Evolutionary conservation across 83 land plant genomes (phyloP).

Genomic region (Thuja plicata): DNA sequence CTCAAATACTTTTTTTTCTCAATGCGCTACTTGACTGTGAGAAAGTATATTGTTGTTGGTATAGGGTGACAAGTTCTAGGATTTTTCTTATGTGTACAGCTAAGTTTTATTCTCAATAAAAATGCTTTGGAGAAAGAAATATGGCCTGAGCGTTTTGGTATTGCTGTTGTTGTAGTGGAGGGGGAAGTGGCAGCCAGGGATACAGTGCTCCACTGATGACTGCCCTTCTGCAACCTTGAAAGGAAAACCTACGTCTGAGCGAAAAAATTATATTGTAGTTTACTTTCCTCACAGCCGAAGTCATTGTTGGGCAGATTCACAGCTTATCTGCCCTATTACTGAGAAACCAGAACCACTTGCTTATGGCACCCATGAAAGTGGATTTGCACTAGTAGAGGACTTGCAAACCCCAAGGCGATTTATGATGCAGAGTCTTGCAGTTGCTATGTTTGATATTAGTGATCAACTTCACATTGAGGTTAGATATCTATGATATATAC

Average conservation of each 20-base stretch:
- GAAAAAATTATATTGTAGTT: conserved; percentile 67
- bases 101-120: not conserved
- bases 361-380: conserved; percentile 57
- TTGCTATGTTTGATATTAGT: conserved; percentile 75
- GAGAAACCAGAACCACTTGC: conserved; percentile 83
- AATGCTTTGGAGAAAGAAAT: conserved; percentile 3
- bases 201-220: conserved; percentile 76
- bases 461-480: conserved; percentile 82
- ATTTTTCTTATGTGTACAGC: not conserved
- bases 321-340: conserved; percentile 60
- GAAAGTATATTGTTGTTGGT: not conserved
- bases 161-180: conserved; percentile 66
- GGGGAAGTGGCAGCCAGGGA: conserved; percentile 93
- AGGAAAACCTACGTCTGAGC: conserved; percentile 83
- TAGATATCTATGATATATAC: not conserved
- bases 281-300: conserved; percentile 67
- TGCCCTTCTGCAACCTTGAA: conserved; percentile 70
- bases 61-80: not conserved
- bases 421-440: conserved; percentile 71
- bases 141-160: not conserved
- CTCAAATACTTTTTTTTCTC: not conserved
- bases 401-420: conserved; percentile 57
- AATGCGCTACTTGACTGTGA: not conserved
- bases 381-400: conserved; percentile 69
- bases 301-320: conserved; percentile 81